Percentiles rank a stretch among this genome's conserved stretches.
Conservation (phyloP, 2,329 filamentous ascomycete genomes). For the Clonostachys rhizophaga region DNA sequence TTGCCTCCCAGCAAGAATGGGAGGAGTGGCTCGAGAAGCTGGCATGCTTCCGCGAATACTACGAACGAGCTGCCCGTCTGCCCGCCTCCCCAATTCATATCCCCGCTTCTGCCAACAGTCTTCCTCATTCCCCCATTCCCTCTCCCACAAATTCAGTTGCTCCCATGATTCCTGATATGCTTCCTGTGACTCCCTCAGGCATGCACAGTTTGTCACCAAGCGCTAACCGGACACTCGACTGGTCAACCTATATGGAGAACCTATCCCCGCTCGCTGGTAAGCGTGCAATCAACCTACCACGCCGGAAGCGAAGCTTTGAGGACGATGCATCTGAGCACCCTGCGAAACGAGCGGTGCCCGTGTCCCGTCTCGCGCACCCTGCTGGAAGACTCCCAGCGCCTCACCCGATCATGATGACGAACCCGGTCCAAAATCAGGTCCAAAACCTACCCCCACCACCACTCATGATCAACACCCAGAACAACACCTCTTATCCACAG, state of each 20-base stretch:
- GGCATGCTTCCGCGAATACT: conserved; percentile 77
- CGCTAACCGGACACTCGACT: conserved; percentile 25
- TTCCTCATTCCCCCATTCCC: conserved; percentile 38
- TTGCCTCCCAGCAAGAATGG: conserved; percentile 85
- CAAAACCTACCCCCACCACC: neutral
- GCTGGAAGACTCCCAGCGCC: conserved; percentile 59
- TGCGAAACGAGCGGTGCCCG: conserved; percentile 38
- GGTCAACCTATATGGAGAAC: conserved; percentile 31
- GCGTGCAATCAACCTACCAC: conserved; percentile 30
- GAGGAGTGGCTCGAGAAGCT: conserved; percentile 80
- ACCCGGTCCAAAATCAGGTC: neutral
- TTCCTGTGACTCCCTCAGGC: conserved; percentile 23
- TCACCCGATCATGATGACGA: conserved; percentile 38
- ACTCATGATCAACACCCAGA: neutral
- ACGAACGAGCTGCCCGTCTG: conserved; percentile 59
- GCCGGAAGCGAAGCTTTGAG: conserved; percentile 47
- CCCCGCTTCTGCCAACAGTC: conserved; percentile 30
- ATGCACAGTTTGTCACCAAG: conserved; percentile 33
- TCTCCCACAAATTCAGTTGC: conserved; percentile 38
- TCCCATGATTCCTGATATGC: conserved; percentile 19
- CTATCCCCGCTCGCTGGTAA: conserved; percentile 44
- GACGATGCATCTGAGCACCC: conserved; percentile 47
- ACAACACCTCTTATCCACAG: neutral
- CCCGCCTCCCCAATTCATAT: conserved; percentile 34
- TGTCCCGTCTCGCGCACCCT: too few species aligned